phyloP scores from a whole-genome alignment of 495 filamentous ascomycete species.

The Tuber magnatum region DNA sequence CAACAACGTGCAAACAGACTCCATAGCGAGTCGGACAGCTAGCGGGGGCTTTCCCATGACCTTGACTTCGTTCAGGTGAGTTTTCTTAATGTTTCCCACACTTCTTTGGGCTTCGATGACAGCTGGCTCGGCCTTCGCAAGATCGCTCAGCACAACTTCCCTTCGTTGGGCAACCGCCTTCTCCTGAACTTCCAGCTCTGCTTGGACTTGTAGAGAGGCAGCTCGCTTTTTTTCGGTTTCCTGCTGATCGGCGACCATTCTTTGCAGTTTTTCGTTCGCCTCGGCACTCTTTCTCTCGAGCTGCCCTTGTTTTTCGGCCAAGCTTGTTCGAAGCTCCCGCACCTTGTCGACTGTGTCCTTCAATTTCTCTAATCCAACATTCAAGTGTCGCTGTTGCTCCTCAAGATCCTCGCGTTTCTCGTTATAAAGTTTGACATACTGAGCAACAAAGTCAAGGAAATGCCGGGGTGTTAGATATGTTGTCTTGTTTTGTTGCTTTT shows the following conservation, averaged over 20 bases:
- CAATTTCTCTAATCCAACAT: conserved; percentile 96
- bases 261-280: conserved; percentile 92
- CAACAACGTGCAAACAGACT: conserved; percentile 88
- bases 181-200: conserved; percentile 79
- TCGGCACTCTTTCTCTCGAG: conserved; percentile 89
- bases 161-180: conserved; percentile 73
- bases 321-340: conserved; percentile 74
- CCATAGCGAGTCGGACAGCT: conserved; percentile 83
- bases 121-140: conserved; percentile 87
- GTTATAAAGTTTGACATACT: conserved; percentile 94
- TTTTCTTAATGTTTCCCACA: conserved; percentile 94
- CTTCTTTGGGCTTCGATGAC: conserved; percentile 87
- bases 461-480: conserved; percentile 94
- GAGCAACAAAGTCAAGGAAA: conserved; percentile 95
- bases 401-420: conserved; percentile 98
- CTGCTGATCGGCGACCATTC: conserved; percentile 92
- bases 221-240: conserved; percentile 89
- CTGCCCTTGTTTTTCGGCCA: conserved; percentile 88
- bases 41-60: conserved; percentile 89
- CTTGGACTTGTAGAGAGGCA: conserved; percentile 79
- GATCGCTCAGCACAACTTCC: conserved; percentile 77
- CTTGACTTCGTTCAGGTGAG: conserved; percentile 93
- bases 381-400: conserved; percentile 95
- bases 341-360: conserved; percentile 97
- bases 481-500: conserved; percentile 79